Evolutionary conservation across 108 stramenopile genomes (phyloP).

Genomic region (Cyclotella distinguenda): DNA sequence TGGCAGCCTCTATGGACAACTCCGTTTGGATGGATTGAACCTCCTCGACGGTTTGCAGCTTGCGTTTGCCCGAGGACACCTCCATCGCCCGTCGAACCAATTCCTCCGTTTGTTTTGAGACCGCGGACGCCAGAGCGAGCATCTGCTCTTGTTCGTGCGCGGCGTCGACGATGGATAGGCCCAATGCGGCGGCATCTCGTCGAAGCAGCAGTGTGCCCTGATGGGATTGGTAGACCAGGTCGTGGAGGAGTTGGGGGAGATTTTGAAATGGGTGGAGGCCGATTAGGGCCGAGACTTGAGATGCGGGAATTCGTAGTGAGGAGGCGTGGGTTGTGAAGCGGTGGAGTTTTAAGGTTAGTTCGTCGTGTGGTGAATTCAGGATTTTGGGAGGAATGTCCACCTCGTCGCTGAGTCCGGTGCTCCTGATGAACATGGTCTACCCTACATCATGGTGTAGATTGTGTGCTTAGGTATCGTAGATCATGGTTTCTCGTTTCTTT

Average conservation of each 20-base stretch:
- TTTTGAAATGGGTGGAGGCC: constrained; percentile 16
- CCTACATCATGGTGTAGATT: too few species aligned
- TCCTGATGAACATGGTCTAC: too few species aligned
- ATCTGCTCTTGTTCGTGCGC: constrained; percentile 47
- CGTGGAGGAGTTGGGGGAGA: constrained; percentile 42
- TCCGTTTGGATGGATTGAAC: constrained; percentile 49
- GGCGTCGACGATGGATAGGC: constrained; percentile 43
- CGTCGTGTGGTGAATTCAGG: too few species aligned
- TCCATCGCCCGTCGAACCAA: constrained; percentile 45
- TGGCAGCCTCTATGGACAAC: constrained; percentile 25
- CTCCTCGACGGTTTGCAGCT: constrained; percentile 33
- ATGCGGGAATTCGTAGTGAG: constrained; percentile 4
- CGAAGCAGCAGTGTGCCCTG: constrained; percentile 52
- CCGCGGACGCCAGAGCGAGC: constrained; percentile 52
- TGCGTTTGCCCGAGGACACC: constrained; percentile 45
- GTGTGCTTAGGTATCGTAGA: too few species aligned
- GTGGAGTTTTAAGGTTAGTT: background rate
- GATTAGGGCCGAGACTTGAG: constrained; percentile 6
- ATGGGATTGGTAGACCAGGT: constrained; percentile 72
- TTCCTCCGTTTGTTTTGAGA: constrained; percentile 39
- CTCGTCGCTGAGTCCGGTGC: too few species aligned
- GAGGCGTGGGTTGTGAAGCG: background rate
- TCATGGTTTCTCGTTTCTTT: too few species aligned
- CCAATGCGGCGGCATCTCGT: constrained; percentile 57
- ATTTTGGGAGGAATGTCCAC: too few species aligned